These are phyloP conservation scores for Sporodiniella umbellata DNA, from an alignment of 371 early-diverging fungal species.

Conservation along the genomic window DNA sequence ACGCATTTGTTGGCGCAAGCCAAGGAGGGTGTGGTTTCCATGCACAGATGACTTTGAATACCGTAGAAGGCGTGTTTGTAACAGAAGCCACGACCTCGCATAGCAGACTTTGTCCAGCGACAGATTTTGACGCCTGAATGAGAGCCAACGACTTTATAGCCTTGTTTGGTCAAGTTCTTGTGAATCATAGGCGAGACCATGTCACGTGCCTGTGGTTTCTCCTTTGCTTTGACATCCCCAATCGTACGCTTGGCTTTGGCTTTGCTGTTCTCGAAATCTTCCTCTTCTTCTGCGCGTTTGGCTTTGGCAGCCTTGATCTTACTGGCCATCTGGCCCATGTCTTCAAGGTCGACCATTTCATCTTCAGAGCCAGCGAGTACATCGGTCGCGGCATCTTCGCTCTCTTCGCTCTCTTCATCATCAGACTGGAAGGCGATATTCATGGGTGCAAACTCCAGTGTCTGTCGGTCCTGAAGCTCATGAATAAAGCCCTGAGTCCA, in stretches of 20 bases:
- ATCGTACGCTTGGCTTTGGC: slow-evolving; percentile 47
- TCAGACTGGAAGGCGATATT: slow-evolving; percentile 57
- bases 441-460: slow-evolving; percentile 38
- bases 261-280: slow-evolving; percentile 43
- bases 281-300: slow-evolving; percentile 57
- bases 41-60: slow-evolving; percentile 66
- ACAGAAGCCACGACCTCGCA: slow-evolving; percentile 79
- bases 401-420: slow-evolving; percentile 45
- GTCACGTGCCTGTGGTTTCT: slow-evolving; percentile 50
- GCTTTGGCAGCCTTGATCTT: slow-evolving; percentile 57
- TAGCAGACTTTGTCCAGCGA: slow-evolving; percentile 78
- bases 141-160: slow-evolving; percentile 76
- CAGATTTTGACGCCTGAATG: slow-evolving; percentile 84
- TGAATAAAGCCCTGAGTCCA: slow-evolving; percentile 52
- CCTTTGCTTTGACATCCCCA: slow-evolving; percentile 20
- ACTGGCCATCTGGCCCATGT: slow-evolving; percentile 66
- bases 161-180: slow-evolving; percentile 75
- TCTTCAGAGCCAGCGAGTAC: slow-evolving; percentile 42
- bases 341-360: slow-evolving; percentile 76
- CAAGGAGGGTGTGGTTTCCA: slow-evolving; percentile 70
- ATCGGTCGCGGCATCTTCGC: slow-evolving; percentile 25
- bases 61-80: slow-evolving; percentile 78
- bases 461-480: slow-evolving; percentile 45
- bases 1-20: slow-evolving; percentile 86
- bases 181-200: slow-evolving; percentile 79